Conservation (phyloP, 2,329 filamentous ascomycete species). For the Lizonia empirigonia region DNA sequence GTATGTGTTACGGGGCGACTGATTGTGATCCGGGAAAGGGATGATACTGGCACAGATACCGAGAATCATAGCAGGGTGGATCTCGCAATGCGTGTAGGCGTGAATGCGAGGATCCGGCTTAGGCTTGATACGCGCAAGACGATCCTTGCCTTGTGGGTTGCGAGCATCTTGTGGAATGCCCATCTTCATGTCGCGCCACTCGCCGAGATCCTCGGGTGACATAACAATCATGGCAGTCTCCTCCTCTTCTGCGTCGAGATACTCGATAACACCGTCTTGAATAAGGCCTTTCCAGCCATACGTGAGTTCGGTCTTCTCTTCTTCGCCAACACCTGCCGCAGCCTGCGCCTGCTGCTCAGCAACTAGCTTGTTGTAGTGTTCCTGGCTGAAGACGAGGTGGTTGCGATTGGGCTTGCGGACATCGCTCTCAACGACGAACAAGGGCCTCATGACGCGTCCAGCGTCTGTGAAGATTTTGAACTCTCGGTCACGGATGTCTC, state of each 20-base stretch:
- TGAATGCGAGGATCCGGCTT: conserved; percentile 85
- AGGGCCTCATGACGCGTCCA: conserved; percentile 88
- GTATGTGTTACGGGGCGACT: conserved; percentile 98
- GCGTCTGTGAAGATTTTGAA: conserved; percentile 99
- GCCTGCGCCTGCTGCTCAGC: conserved; percentile 69
- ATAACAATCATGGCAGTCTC: conserved; percentile 99
- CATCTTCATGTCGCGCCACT: conserved; percentile 55
- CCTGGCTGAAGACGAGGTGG: conserved; percentile 79
- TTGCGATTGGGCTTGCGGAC: conserved; percentile 74
- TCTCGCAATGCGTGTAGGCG: conserved; percentile 97
- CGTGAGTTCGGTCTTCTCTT: conserved; percentile 64
- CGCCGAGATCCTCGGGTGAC: conserved; percentile 92
- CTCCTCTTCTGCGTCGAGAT: conserved; percentile 96
- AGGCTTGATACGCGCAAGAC: conserved; percentile 86
- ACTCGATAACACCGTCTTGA: conserved; percentile 85
- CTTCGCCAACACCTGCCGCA: conserved; percentile 60
- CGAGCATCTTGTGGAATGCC: conserved; percentile 38
- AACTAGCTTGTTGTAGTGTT: conserved; percentile 76
- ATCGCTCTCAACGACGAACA: conserved; percentile 93
- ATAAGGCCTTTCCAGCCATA: conserved; percentile 91
- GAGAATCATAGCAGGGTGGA: conserved; percentile 98
- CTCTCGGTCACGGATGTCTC: conserved; percentile 95
- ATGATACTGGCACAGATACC: conserved; percentile 99
- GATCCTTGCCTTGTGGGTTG: conserved; percentile 69
- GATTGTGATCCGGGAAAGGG: conserved; percentile 98